phyloP scores from a whole-genome alignment of 192 early-diverging fungal genomes.

The Phycomyces blakesleeanus region DNA sequence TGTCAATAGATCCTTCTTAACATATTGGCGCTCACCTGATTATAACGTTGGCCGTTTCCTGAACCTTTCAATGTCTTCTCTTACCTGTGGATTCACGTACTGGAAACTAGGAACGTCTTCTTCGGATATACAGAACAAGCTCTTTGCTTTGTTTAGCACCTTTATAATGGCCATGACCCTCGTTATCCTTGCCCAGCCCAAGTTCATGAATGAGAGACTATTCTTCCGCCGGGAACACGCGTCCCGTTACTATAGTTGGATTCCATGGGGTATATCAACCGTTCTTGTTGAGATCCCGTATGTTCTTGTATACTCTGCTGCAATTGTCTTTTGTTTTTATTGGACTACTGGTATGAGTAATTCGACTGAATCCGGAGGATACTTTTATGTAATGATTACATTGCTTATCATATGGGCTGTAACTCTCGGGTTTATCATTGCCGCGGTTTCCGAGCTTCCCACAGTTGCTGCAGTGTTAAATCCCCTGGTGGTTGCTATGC shows the following conservation, averaged over 20 bases:
- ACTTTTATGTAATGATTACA: conserved; percentile 62
- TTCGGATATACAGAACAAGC: conserved; percentile 59
- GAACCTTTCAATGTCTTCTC: conserved; percentile 52
- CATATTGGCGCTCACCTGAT: conserved; percentile 69
- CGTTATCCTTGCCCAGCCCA: conserved; percentile 67
- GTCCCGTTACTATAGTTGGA: conserved; percentile 65
- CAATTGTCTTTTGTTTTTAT: conserved; percentile 73
- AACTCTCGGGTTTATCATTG: conserved; percentile 68
- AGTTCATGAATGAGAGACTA: conserved; percentile 62
- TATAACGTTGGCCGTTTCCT: conserved; percentile 74
- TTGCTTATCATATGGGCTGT: conserved; percentile 63
- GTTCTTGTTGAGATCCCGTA: conserved; percentile 70
- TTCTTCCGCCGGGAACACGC: conserved; percentile 67
- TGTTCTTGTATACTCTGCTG: conserved; percentile 52
- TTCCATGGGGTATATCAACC: conserved; percentile 60
- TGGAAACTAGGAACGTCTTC: conserved; percentile 54
- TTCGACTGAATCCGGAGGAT: conserved; percentile 46
- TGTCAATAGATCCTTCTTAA: conserved; percentile 54
- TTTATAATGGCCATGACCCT: conserved; percentile 63
- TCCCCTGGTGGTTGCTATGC: conserved; percentile 62
- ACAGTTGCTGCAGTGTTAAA: conserved; percentile 58
- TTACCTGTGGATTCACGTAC: conserved; percentile 75
- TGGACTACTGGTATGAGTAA: conserved; percentile 67
- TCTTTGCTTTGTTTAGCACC: conserved; percentile 70
- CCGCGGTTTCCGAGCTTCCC: conserved; percentile 58